Percentiles rank a stretch among this genome's conserved stretches.
These are phyloP conservation scores for Blastobotrys robertii DNA, from an alignment of 805 yeast species.

Conservation along the genomic window DNA sequence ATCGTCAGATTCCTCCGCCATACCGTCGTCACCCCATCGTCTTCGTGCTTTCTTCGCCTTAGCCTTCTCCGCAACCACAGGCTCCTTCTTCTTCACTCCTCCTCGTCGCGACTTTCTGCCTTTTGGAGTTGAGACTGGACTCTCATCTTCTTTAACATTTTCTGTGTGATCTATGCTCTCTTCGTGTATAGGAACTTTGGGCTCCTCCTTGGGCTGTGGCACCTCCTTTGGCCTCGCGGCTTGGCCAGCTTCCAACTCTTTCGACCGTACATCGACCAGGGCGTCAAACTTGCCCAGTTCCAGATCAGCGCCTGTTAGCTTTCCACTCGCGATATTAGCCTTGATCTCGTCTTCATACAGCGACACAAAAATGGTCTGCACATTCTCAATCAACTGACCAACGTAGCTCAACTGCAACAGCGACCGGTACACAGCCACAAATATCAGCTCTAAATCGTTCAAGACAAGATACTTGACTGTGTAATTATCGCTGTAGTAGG, in stretches of 20 bases:
- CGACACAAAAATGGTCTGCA: constrained; percentile 25
- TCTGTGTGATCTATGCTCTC: neutral
- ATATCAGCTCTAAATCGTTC: constrained; percentile 36
- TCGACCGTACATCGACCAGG: constrained; percentile 25
- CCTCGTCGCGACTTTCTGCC: constrained; percentile 3
- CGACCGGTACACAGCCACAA: constrained; percentile 27
- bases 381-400: constrained; percentile 25
- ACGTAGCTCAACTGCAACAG: constrained; percentile 27
- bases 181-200: too few species aligned
- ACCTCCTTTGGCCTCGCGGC: neutral
- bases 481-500: constrained; percentile 31
- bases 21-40: constrained; percentile 61
- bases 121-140: neutral
- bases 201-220: constrained; percentile 4
- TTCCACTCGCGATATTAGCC: constrained; percentile 7
- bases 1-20: constrained; percentile 37
- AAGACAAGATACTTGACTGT: constrained; percentile 37
- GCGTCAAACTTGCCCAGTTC: constrained; percentile 18
- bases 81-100: constrained; percentile 12
- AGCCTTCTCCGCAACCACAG: constrained; percentile 10
- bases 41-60: constrained; percentile 37
- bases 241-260: constrained; percentile 14
- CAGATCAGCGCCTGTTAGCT: neutral
- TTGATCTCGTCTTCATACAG: constrained; percentile 18
- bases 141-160: neutral